Base-by-base conservation (phyloP, 306 rosid species). In the Elaeagnus macrophylla region DNA sequence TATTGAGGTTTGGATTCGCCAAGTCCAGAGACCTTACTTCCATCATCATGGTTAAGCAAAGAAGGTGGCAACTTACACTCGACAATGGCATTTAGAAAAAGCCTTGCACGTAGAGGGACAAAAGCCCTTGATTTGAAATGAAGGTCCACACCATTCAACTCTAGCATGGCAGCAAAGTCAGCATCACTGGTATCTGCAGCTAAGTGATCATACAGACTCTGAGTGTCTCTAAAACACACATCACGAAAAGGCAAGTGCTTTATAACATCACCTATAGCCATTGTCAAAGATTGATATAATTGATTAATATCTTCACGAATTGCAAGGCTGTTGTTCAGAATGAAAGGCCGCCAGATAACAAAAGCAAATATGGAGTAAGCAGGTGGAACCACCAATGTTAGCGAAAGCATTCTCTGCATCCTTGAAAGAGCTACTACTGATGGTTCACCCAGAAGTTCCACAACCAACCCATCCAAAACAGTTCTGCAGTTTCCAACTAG, bases 401-500 rank as follows among this genome's bases (percentile, higher is more conserved):
- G 82, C 62, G 99, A 93, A 53, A 87, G 96, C 87, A 82, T 70
- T 8, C 77, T 90, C 70, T 91, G 99, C 96, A 87, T 84, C 79
- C 96, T 82, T 56, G 84, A 80, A 75, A 91, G 99, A 44, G 93
- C 96, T 58, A 82, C 62, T 67, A 84, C 61, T 51, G 79, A 80
- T 18, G 95, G 89, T 65, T 91, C 99, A 38, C 95, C 93, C 68
- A 87, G 74, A 65, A 91, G 95, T 55, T 87, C 89, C 72, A 78
- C 95, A 53, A 80, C 74, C 79, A 87, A 80, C 53, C 99, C 96
- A 18, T 87, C 95, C 41, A 60, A 80, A 44, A 82, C 60, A 39
- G 93, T 80, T 77, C 94, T 78, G 79, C 93, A 84, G 72, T 87
- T 87, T 41, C 99, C 99, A 53, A 91, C 82, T 54, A 91, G 93